These are phyloP conservation scores for Claviceps africana DNA, from an alignment of 2,329 filamentous ascomycete species.

Conservation along the genomic window DNA sequence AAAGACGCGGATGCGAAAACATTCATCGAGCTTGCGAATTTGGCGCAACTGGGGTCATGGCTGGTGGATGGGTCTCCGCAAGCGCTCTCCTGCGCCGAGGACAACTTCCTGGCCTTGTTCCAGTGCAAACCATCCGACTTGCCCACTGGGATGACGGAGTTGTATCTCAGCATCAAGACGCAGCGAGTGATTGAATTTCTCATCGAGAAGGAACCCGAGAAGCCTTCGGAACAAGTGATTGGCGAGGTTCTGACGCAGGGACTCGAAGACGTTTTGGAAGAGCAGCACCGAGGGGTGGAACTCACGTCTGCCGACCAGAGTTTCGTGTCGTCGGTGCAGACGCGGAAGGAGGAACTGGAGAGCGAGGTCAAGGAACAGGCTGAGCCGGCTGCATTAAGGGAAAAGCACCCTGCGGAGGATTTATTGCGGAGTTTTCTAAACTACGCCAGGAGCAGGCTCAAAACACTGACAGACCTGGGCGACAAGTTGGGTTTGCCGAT, in stretches of 20 bases:
- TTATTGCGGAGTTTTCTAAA: slow-evolving; percentile 21
- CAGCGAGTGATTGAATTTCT: slow-evolving; percentile 40
- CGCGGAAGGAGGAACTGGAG: slow-evolving; percentile 20
- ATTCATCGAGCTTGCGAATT: slow-evolving; percentile 32
- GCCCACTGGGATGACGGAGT: slow-evolving; percentile 25
- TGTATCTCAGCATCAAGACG: slow-evolving; percentile 34
- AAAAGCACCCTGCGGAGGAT: slow-evolving; percentile 27
- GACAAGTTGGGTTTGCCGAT: slow-evolving; percentile 22
- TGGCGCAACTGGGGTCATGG: slow-evolving; percentile 31
- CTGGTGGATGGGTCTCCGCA: slow-evolving; percentile 24
- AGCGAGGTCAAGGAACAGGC: slow-evolving; percentile 13
- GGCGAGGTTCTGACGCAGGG: slow-evolving; percentile 43
- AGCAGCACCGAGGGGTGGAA: slow-evolving; percentile 17
- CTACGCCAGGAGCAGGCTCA: slow-evolving; percentile 20
- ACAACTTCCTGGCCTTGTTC: slow-evolving; percentile 31
- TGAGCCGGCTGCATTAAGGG: slow-evolving; percentile 18
- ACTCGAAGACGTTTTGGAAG: slow-evolving; percentile 33
- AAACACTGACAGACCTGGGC: slow-evolving; percentile 20
- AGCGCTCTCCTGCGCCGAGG: slow-evolving; percentile 27
- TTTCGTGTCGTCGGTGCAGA: slow-evolving; percentile 19
- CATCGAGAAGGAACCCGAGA: slow-evolving; percentile 32
- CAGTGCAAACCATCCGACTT: slow-evolving; percentile 31
- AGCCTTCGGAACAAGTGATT: slow-evolving; percentile 36
- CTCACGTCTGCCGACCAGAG: slow-evolving; percentile 21
- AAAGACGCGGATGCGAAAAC: slow-evolving; percentile 19